Conservation (phyloP, 2,329 filamentous ascomycete species). For the Fusarium bactridioides region DNA sequence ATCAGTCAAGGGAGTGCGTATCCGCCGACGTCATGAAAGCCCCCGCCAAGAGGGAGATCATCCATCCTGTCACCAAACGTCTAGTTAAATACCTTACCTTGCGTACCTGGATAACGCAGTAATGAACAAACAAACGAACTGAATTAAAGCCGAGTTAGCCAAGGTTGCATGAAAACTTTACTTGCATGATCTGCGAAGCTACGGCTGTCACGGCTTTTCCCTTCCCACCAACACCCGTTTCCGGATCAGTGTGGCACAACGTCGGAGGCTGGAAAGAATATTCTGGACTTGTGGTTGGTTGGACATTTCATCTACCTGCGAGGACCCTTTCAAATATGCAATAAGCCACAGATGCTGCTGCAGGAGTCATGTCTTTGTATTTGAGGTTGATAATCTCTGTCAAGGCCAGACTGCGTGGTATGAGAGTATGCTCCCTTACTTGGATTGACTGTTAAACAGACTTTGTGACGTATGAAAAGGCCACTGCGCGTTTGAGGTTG, state of each 20-base stretch:
- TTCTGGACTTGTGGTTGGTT: constrained; percentile 25
- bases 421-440: constrained; percentile 18
- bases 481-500: not conserved
- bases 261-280: constrained; percentile 12
- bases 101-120: not conserved
- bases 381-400: not conserved
- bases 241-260: constrained; percentile 14
- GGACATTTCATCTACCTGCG: constrained; percentile 5
- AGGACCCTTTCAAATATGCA: not conserved
- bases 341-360: not conserved
- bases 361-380: not conserved
- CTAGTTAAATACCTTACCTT: not conserved
- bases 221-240: constrained; percentile 13
- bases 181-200: constrained; percentile 10
- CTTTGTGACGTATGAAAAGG: constrained; percentile 23
- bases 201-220: constrained; percentile 19
- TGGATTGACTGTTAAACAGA: constrained; percentile 11
- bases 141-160: not conserved
- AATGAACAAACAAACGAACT: not conserved
- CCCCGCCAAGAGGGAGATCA: not conserved
- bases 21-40: constrained; percentile 29
- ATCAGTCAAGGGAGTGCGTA: not conserved
- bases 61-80: not conserved
- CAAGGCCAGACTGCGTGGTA: not conserved
- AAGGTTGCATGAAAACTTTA: not conserved